Percentiles rank a stretch among this genome's conserved stretches.
Conservation (phyloP, 352 stramenopile genomes). For the Achlya hypogyna region DNA sequence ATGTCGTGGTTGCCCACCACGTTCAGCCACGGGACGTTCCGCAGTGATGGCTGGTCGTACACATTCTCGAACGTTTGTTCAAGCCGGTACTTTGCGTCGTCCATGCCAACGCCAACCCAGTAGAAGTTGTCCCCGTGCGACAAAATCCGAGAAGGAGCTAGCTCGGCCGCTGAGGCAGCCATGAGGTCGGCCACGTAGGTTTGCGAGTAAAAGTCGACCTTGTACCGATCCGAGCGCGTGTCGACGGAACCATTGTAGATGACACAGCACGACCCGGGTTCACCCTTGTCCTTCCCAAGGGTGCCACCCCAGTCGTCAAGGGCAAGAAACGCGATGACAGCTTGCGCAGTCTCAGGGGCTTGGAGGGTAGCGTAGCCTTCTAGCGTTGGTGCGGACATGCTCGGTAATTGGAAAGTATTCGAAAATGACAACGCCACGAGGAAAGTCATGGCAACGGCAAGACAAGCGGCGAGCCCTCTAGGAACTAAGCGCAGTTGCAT, state of each 20-base stretch:
- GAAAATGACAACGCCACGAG: too few relatives aligned
- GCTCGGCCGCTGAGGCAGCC: constrained; percentile 1
- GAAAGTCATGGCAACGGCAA: too few relatives aligned
- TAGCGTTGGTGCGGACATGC: too few relatives aligned
- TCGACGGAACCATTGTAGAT: constrained; percentile 54
- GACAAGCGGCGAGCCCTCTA: too few relatives aligned
- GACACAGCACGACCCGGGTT: constrained; percentile 82
- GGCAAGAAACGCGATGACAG: constrained; percentile 68
- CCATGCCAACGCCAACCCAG: constrained; percentile 8
- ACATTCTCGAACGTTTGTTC: constrained; percentile 18
- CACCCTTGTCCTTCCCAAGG: constrained; percentile 45
- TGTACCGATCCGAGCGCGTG: constrained; percentile 30
- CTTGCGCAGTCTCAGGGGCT: too few relatives aligned
- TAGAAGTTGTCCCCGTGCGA: constrained; percentile 22
- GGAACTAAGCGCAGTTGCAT: too few relatives aligned
- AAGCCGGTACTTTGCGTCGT: constrained; percentile 6
- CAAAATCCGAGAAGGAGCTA: constrained; percentile 9
- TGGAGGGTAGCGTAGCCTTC: too few relatives aligned
- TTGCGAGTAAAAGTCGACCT: constrained; percentile 10
- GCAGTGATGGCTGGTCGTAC: constrained; percentile 11
- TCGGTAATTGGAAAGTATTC: too few relatives aligned
- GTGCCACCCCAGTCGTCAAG: constrained; percentile 81
- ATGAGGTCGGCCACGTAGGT: constrained; percentile 17
- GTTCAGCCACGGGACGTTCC: constrained; percentile 6
- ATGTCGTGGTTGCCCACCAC: constrained; percentile 19